A percentile compares a stretch with the other conserved stretches of the same genome.
Conservation (phyloP, 1,284 basidiomycete species). For the Coniferiporia weirii region DNA sequence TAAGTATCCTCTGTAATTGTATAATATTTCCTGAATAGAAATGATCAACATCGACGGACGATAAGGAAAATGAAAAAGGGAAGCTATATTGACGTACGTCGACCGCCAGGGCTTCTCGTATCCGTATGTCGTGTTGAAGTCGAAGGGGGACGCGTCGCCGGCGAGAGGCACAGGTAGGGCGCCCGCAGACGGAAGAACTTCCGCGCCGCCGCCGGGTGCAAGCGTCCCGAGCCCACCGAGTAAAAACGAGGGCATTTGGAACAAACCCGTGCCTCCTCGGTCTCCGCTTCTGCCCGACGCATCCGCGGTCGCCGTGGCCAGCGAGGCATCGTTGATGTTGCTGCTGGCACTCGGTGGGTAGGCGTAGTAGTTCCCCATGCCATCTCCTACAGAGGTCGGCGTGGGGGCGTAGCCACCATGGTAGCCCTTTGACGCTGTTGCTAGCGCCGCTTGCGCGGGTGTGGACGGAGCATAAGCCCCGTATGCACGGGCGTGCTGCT, state of each 20-base stretch:
- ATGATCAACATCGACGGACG: background rate
- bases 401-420: background rate
- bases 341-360: background rate
- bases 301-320: background rate
- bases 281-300: background rate
- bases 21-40: constrained; percentile 8
- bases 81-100: constrained; percentile 14
- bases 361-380: background rate
- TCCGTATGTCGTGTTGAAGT: constrained; percentile 22
- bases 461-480: background rate
- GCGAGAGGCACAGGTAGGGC: background rate
- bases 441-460: background rate
- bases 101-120: background rate
- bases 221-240: constrained; percentile 46
- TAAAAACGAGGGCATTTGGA: constrained; percentile 64
- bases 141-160: constrained; percentile 26
- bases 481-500: too few relatives aligned
- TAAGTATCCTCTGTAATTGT: background rate
- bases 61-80: background rate
- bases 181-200: constrained; percentile 47
- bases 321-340: too few relatives aligned
- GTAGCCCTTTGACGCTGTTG: background rate
- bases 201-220: constrained; percentile 66
- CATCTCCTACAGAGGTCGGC: background rate
- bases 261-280: constrained; percentile 27